Percentiles rank a stretch among this genome's conserved stretches.
phyloP scores from a whole-genome alignment of 306 rosid genomes.

The Cucumis sativus region DNA sequence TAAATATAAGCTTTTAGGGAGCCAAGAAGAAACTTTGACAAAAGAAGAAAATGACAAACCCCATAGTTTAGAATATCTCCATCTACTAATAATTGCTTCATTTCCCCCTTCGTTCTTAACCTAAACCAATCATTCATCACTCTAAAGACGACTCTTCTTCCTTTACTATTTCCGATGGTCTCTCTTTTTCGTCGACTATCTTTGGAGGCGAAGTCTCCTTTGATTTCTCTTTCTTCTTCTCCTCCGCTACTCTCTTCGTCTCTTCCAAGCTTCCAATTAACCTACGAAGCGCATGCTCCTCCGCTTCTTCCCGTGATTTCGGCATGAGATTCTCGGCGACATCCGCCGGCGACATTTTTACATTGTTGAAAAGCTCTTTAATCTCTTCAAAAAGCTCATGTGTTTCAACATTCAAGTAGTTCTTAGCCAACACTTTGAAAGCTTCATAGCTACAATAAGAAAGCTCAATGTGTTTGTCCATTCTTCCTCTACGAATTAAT shows the following conservation, averaged over 20 bases:
- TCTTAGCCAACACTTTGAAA: not conserved
- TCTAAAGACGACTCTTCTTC: no score
- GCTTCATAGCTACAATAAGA: not conserved
- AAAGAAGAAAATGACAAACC: no score
- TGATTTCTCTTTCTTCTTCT: not conserved
- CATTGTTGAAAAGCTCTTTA: not conserved
- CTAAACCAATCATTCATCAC: not conserved
- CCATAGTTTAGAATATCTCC: no score
- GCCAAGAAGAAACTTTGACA: no score
- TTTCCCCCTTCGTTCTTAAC: no score
- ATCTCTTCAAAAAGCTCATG: not conserved
- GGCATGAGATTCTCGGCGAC: slow-evolving; percentile 5
- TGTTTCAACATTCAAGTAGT: not conserved
- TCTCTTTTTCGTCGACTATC: no score
- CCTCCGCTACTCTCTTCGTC: not conserved
- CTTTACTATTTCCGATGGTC: no score
- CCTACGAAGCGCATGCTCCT: not conserved
- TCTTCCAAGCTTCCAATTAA: not conserved
- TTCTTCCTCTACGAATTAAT: not conserved
- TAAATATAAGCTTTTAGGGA: no score
- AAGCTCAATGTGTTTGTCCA: slow-evolving; percentile 3
- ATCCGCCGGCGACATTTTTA: not conserved
- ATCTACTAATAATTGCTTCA: no score
- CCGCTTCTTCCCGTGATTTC: not conserved
- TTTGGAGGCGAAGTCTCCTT: no score